Percentiles rank a stretch among this genome's conserved stretches.
These are phyloP conservation scores for Malassezia nana DNA, from an alignment of 1,284 basidiomycete genomes.

Conservation along the genomic window DNA sequence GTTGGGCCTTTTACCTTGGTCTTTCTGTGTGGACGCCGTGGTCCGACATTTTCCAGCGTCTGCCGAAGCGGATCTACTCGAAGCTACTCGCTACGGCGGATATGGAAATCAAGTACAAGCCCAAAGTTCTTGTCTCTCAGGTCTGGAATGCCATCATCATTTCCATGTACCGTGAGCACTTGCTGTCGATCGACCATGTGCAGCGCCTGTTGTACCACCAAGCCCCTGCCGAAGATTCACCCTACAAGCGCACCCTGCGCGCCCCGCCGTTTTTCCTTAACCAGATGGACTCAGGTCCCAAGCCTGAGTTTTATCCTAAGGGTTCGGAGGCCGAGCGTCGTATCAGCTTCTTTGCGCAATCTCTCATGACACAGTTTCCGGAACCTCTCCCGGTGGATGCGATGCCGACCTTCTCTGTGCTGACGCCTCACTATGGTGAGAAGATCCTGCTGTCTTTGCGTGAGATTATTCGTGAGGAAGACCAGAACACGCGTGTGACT, in stretches of 20 bases:
- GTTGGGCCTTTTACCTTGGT: slow-evolving; percentile 47
- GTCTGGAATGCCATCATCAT: slow-evolving; percentile 49
- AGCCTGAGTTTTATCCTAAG: slow-evolving; percentile 48
- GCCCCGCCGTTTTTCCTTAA: slow-evolving; percentile 48
- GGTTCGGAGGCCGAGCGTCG: slow-evolving; percentile 48
- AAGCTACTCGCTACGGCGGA: slow-evolving; percentile 47
- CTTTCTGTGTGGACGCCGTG: slow-evolving; percentile 49
- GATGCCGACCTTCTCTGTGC: slow-evolving; percentile 48
- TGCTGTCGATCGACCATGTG: slow-evolving; percentile 48
- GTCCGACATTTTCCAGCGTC: slow-evolving; percentile 48
- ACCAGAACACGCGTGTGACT: slow-evolving; percentile 48
- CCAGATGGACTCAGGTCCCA: slow-evolving; percentile 45
- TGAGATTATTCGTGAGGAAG: slow-evolving; percentile 48
- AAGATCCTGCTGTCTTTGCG: slow-evolving; percentile 48
- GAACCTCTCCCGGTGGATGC: slow-evolving; percentile 47
- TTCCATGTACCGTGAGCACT: slow-evolving; percentile 48
- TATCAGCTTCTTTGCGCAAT: slow-evolving; percentile 49
- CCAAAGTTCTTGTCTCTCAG: slow-evolving; percentile 48
- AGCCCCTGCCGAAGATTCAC: slow-evolving; percentile 45
- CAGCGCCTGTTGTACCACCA: slow-evolving; percentile 49
- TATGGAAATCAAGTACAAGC: slow-evolving; percentile 50
- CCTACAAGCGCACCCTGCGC: slow-evolving; percentile 45
- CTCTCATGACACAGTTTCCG: slow-evolving; percentile 42
- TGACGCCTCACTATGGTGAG: slow-evolving; percentile 48
- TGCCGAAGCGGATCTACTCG: slow-evolving; percentile 48